Base-by-base conservation (phyloP, 2,329 filamentous ascomycete genomes). In the Cladobotryum mycophilum region DNA sequence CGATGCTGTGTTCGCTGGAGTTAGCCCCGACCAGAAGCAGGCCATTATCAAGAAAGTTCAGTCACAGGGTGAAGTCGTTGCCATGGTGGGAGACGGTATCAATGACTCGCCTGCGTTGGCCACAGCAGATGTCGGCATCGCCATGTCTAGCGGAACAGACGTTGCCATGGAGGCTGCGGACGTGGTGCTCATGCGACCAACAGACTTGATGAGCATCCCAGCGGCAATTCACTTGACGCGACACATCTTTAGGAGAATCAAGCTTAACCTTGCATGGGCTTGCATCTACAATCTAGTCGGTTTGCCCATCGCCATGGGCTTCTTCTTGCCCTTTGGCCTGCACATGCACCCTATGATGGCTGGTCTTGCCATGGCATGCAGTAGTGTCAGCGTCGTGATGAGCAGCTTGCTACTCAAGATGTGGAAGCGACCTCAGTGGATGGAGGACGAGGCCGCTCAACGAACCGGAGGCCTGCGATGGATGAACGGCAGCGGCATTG, bases 61-160 rank as follows among this genome's bases (percentile, higher is more conserved):
- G 70, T 74, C 76, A 0, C 69, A 76, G 46, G 89, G 89, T 54
- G 81, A 90, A 60, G 76, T 86, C 45, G 89, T 97, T 22, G 93
- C 89, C 58, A 99, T 99, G 93, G 91, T 97, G 13, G 91, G 93
- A 47, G 93, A 99, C 67, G 93, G 93, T 40, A 96, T 99, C 78
- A 99, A 99, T 69, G 93, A 99, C 72, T 96, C 90, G 0, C 93
- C 93, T 0, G 93, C 93, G 1, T 81, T 99, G 11, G 93, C 90
- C 0, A 95, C 90, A 0, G 91, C 93, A 11, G 85, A 95, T 59
- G 84, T 97, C 25, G 93, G 93, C 56, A 96, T 99, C 58, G 91
- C 91, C 52, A 89, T 99, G 69, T 81, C 89, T 5, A 90, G 85
- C 7, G 93, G 93, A 51, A 97, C 93, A 0, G 93, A 97, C 65